A percentile compares a stretch with the other conserved stretches of the same genome.
phyloP scores from a whole-genome alignment of 1,139 yeast species.

The Sugiyamaella castrensis region DNA sequence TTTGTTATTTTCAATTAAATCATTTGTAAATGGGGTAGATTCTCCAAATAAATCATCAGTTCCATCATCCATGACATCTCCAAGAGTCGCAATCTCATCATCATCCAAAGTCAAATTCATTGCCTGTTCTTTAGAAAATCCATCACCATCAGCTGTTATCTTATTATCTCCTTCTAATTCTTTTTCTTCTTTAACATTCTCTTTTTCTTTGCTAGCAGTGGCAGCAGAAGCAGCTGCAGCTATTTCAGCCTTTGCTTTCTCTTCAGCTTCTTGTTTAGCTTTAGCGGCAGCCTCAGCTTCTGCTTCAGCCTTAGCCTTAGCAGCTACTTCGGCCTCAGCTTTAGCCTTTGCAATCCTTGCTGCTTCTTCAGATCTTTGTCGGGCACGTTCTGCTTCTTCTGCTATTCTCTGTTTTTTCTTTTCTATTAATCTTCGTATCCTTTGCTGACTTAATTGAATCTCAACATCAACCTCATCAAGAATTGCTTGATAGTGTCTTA shows the following conservation, averaged over 20 bases:
- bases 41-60: slow-evolving; percentile 12
- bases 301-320: neutral
- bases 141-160: slow-evolving; percentile 9
- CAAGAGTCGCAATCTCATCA: slow-evolving; percentile 14
- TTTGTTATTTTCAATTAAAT: too few relatives aligned
- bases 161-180: slow-evolving; percentile 5
- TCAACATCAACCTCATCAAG: slow-evolving; percentile 29
- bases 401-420: slow-evolving; percentile 3
- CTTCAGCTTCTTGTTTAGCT: neutral
- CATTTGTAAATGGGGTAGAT: neutral
- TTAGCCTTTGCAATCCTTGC: slow-evolving; percentile 7
- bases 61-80: slow-evolving; percentile 16
- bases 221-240: neutral
- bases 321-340: slow-evolving; percentile 3
- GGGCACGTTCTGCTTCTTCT: slow-evolving; percentile 13
- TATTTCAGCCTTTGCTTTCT: neutral
- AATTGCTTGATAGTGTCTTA: slow-evolving; percentile 24
- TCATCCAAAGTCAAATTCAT: slow-evolving; percentile 4
- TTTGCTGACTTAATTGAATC: slow-evolving; percentile 24
- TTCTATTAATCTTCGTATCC: slow-evolving; percentile 14
- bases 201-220: neutral
- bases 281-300: neutral
- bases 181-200: neutral
- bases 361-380: slow-evolving; percentile 4
- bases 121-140: slow-evolving; percentile 9